Evolutionary conservation across 2,329 filamentous ascomycete genomes (phyloP), one percentile per base, ranked within the genome.

Genomic region (Penicillium sp.): DNA sequence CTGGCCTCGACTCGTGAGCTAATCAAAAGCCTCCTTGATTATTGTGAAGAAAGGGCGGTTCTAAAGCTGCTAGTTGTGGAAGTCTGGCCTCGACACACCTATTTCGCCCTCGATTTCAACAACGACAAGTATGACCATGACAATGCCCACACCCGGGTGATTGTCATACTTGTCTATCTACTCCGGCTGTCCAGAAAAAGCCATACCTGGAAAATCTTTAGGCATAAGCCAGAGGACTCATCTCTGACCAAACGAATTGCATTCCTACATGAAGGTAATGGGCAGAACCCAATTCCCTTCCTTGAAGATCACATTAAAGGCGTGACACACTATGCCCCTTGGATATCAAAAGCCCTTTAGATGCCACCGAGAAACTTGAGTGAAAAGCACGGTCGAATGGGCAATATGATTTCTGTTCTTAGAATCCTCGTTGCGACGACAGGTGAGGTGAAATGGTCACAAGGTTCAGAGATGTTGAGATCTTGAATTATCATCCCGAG

Each of bases 131-230:
- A 53, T 13, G 8, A 53, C 19, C 47, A 47, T 42, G 27, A 41
- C 6, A 53, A 32, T 16, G 43, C 50, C 30, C 43, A 47, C n/a
- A 35, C 11, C 34, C 50, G 46, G 23, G 41, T 40, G 42, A 2
- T 52, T 16, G 42, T 52, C 36, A 36, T 52, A 35, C 50, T 42
- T 47, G 42, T 47, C 27, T 52, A 52, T 19, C 43, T 52, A n/a
- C 42, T 52, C 13, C 43, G 42, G 10, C 16, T 52, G 9, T 52
- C 50, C 19, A 38, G 29, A 8, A 47, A 27, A 47, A 47, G 42
- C 27, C n/a, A 38, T 41, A 16, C 18, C 35, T 52, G 43, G 50
- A 47, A 7, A 32, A 47, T 41, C 13, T 52, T 47, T 34, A 26
- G 50, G n/a, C 18, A 52, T 16, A 35, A 41, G 43, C 43, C 34